phyloP scores from a whole-genome alignment of 495 filamentous ascomycete genomes.

The Penicillium ucsense region DNA sequence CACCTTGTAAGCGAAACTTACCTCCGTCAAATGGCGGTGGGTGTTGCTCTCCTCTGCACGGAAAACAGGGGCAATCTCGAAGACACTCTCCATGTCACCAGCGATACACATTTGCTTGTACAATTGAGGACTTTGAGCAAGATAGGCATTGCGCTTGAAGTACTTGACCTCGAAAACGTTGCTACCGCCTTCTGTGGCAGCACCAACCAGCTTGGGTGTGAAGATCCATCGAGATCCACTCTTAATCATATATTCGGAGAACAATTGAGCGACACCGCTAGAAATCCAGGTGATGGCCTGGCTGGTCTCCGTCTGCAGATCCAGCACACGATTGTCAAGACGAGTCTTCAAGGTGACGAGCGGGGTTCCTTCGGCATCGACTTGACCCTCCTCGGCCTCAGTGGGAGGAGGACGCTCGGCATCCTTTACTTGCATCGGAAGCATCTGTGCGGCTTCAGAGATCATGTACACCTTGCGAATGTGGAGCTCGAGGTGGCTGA shows the following conservation, averaged over 20 bases:
- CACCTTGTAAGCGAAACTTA: slow-evolving; percentile 14
- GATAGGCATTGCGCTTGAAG: slow-evolving; percentile 74
- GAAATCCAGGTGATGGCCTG: slow-evolving; percentile 82
- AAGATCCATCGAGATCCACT: slow-evolving; percentile 81
- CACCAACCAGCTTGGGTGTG: slow-evolving; percentile 79
- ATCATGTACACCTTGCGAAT: slow-evolving; percentile 73
- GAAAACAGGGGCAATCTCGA: slow-evolving; percentile 86
- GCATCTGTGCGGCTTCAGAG: slow-evolving; percentile 48
- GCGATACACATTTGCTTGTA: slow-evolving; percentile 97
- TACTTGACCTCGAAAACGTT: slow-evolving; percentile 91
- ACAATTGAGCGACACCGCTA: slow-evolving; percentile 69
- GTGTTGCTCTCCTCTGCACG: slow-evolving; percentile 96
- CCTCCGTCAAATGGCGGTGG: slow-evolving; percentile 88
- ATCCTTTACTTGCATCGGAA: slow-evolving; percentile 67
- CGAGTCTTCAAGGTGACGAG: slow-evolving; percentile 67
- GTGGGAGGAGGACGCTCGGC: slow-evolving; percentile 42
- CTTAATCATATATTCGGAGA: slow-evolving; percentile 65
- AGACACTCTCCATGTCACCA: slow-evolving; percentile 82
- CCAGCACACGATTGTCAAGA: slow-evolving; percentile 81
- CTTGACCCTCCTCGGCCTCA: slow-evolving; percentile 37
- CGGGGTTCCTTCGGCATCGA: slow-evolving; percentile 42
- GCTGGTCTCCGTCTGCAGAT: slow-evolving; percentile 77
- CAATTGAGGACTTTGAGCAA: slow-evolving; percentile 90
- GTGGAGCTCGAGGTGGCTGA: slow-evolving; percentile 68
- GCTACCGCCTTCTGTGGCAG: slow-evolving; percentile 86